Evolutionary conservation across 805 yeast species (phyloP).

Genomic region (Teunomyces stri): DNA sequence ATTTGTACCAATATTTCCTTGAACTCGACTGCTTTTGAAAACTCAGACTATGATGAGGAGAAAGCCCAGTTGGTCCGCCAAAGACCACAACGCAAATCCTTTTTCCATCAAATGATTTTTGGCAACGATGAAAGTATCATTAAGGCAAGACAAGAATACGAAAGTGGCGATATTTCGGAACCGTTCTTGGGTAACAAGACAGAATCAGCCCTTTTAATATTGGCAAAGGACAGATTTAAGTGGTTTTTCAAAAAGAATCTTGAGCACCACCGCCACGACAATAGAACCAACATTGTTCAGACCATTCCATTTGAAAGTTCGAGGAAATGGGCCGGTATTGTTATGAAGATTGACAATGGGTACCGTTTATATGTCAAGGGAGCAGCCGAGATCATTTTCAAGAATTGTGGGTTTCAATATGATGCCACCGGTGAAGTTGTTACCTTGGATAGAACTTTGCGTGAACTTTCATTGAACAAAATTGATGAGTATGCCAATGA

Average conservation of each 20-base stretch:
- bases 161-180: conserved; percentile 37
- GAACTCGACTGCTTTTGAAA: conserved; percentile 91
- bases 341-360: conserved; percentile 48
- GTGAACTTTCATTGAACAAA: conserved; percentile 31
- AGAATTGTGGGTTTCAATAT: conserved; percentile 48
- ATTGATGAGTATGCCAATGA: conserved; percentile 60
- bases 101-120: conserved; percentile 25
- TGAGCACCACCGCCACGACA: conserved; percentile 33
- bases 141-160: conserved; percentile 6
- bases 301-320: conserved; percentile 88
- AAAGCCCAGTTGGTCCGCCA: conserved; percentile 22
- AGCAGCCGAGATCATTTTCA: conserved; percentile 85
- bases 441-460: conserved; percentile 27
- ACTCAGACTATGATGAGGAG: conserved; percentile 42
- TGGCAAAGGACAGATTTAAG: conserved; percentile 60
- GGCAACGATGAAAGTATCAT: conserved; percentile 6
- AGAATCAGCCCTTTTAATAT: conserved; percentile 78
- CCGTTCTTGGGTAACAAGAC: conserved; percentile 90
- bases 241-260: conserved; percentile 43
- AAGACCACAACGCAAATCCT: conserved; percentile 28
- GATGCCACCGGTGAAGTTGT: conserved; percentile 26
- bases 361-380: conserved; percentile 80
- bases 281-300: conserved; percentile 49
- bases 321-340: conserved; percentile 89
- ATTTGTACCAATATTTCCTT: conserved; percentile 58